Conservation (phyloP, 805 yeast species). For the Brettanomyces custersianus region DNA sequence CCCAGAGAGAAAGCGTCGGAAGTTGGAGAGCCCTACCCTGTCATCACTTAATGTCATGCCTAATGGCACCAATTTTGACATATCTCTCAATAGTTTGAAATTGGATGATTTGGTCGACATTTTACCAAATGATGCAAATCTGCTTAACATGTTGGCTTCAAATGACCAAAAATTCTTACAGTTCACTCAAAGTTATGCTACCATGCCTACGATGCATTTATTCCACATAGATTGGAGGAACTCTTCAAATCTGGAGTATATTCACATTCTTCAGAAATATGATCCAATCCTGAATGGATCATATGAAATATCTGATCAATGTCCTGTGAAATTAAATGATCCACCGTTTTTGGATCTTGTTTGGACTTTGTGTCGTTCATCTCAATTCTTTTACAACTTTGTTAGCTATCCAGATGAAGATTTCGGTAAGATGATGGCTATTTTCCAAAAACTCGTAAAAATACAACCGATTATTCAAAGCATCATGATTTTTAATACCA, state of each 20-base stretch:
- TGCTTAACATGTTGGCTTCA: not conserved
- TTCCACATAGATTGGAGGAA: constrained; percentile 1
- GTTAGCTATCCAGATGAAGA: constrained; percentile 4
- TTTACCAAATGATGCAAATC: not conserved
- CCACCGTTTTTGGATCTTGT: constrained; percentile 3
- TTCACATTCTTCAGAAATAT: constrained; percentile 1
- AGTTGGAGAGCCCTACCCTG: not conserved
- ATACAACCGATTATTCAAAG: constrained; percentile 3
- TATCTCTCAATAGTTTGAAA: not conserved
- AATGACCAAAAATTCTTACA: not conserved
- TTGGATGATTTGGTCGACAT: constrained; percentile 1
- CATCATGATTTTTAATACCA: constrained; percentile 3
- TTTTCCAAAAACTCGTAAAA: not conserved
- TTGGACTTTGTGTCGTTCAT: constrained; percentile 5
- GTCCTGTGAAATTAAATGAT: not conserved
- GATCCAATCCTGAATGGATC: constrained; percentile 2
- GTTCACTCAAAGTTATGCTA: not conserved
- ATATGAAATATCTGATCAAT: not conserved
- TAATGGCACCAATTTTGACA: not conserved
- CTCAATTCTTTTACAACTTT: constrained; percentile 3
- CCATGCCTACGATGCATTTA: not conserved
- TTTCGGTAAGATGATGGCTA: not conserved
- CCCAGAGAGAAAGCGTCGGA: not conserved
- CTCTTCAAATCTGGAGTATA: constrained; percentile 1
- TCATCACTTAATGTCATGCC: not conserved